These are phyloP conservation scores for Daldinia caldariorum DNA, from an alignment of 495 filamentous ascomycete species.

Conservation along the genomic window DNA sequence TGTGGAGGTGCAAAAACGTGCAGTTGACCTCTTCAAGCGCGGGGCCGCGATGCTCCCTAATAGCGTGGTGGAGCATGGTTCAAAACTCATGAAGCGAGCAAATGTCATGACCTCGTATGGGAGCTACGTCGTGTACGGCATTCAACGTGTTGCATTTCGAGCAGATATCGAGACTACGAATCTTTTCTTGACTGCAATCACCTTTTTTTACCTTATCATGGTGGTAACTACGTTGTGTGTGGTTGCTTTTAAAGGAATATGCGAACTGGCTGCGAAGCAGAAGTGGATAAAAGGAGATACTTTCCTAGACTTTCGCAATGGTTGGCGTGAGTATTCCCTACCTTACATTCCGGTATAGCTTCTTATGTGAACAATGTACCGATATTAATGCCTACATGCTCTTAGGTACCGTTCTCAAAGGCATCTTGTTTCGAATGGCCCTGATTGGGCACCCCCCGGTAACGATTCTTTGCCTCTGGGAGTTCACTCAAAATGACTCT, in stretches of 20 bases:
- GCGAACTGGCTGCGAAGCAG: slow-evolving; percentile 74
- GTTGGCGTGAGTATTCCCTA: slow-evolving; percentile 64
- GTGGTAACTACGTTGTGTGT: slow-evolving; percentile 74
- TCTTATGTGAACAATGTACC: background rate
- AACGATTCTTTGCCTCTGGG: slow-evolving; percentile 91
- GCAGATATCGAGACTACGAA: slow-evolving; percentile 90
- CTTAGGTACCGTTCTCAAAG: slow-evolving; percentile 75
- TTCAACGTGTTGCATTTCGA: slow-evolving; percentile 88
- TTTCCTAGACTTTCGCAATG: slow-evolving; percentile 92
- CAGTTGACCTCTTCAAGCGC: slow-evolving; percentile 56
- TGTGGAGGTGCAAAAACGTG: slow-evolving; percentile 79
- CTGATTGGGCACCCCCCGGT: slow-evolving; percentile 95
- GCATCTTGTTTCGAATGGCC: slow-evolving; percentile 90
- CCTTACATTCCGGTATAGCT: background rate
- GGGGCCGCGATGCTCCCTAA: slow-evolving; percentile 62
- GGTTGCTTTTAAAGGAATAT: slow-evolving; percentile 77
- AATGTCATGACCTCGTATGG: slow-evolving; percentile 59
- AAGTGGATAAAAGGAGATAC: slow-evolving; percentile 85
- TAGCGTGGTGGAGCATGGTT: slow-evolving; percentile 56
- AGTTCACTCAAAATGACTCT: slow-evolving; percentile 87
- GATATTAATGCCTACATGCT: slow-evolving; percentile 7
- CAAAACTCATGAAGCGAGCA: slow-evolving; percentile 54
- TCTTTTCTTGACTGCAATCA: slow-evolving; percentile 90
- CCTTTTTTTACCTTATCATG: slow-evolving; percentile 90
- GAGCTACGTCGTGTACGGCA: slow-evolving; percentile 80